A percentile compares a stretch with the other conserved stretches of the same genome.
phyloP scores from a whole-genome alignment of 176 grass and related monocot species.

The Hyparrhenia diplandra region DNA sequence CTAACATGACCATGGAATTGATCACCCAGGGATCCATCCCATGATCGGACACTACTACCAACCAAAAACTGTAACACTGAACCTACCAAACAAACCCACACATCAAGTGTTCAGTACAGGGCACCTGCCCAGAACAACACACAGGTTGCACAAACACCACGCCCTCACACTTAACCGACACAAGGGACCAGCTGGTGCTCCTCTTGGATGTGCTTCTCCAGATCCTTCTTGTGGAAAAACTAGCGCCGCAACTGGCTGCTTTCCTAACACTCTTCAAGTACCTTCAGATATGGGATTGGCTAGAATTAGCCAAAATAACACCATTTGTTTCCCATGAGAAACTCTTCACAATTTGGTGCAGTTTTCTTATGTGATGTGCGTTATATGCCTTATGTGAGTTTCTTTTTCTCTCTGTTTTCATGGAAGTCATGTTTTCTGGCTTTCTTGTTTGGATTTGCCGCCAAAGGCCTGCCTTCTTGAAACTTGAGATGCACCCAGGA shows the following conservation, averaged over 20 bases:
- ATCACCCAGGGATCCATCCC: too few species aligned
- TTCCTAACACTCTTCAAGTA: background rate
- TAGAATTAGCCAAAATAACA: background rate
- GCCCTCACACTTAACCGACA: too few species aligned
- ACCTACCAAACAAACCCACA: too few species aligned
- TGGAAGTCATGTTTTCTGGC: background rate
- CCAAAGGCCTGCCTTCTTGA: background rate
- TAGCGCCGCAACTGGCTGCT: background rate
- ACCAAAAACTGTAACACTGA: too few species aligned
- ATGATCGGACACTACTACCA: too few species aligned
- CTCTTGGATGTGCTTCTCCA: too few species aligned
- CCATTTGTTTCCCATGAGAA: background rate
- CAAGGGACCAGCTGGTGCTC: too few species aligned
- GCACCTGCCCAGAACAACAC: too few species aligned
- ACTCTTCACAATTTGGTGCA: background rate
- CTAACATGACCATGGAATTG: too few species aligned
- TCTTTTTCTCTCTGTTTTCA: background rate
- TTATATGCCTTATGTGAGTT: background rate
- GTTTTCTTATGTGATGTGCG: background rate
- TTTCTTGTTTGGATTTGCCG: background rate
- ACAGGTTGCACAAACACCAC: too few species aligned
- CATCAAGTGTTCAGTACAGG: too few species aligned
- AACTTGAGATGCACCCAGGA: background rate
- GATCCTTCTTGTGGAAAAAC: too few species aligned
- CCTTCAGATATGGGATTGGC: background rate